Conservation (phyloP, 352 stramenopile genomes). For the Phytophthora citrophthora region DNA sequence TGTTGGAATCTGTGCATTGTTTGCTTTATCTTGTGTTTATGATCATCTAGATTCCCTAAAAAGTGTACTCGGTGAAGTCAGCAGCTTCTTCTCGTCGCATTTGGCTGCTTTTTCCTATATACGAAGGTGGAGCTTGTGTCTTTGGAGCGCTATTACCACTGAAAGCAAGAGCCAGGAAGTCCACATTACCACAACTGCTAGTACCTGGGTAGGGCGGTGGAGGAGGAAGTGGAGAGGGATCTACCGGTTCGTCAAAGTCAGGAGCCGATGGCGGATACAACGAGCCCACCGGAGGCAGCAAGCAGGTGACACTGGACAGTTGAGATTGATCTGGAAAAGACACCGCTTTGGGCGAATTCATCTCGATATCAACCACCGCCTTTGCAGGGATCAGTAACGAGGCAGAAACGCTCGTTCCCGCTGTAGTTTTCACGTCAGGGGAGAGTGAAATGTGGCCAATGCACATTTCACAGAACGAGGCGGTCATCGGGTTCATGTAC, state of each 20-base stretch:
- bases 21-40: constrained; percentile 9
- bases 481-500: constrained; percentile 57
- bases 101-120: constrained; percentile 22
- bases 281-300: constrained; percentile 11
- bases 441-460: constrained; percentile 60
- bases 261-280: constrained; percentile 37
- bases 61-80: constrained; percentile 27
- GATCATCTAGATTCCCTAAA: constrained; percentile 21
- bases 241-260: constrained; percentile 21
- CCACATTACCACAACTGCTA: constrained; percentile 22
- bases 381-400: constrained; percentile 25
- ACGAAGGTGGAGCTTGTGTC: neutral
- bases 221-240: constrained; percentile 12
- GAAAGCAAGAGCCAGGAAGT: constrained; percentile 64
- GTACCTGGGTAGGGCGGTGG: constrained; percentile 11
- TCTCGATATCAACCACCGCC: constrained; percentile 13
- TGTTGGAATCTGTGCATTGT: neutral
- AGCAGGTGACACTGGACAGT: constrained; percentile 7
- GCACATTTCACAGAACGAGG: constrained; percentile 73
- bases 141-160: constrained; percentile 26
- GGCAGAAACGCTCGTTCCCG: constrained; percentile 26
- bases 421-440: constrained; percentile 23
- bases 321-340: neutral
- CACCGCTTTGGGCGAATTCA: constrained; percentile 2
- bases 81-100: constrained; percentile 34